Conservation (phyloP, 2,329 filamentous ascomycete genomes). For the Neocucurbitaria cava region DNA sequence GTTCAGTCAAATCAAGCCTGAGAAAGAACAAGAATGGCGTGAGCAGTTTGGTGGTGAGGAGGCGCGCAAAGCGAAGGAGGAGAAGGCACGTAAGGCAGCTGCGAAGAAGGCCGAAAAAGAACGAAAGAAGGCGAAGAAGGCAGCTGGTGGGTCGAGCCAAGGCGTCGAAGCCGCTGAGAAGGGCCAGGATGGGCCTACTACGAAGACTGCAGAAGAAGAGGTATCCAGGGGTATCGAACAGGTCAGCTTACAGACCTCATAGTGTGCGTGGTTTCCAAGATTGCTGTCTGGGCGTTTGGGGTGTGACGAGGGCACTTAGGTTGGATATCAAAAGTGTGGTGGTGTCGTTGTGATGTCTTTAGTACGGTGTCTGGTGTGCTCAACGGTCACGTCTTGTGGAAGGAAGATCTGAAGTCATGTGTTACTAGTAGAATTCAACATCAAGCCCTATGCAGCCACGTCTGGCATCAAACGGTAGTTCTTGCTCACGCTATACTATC, state of each 20-base stretch:
- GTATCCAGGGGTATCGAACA: conserved; percentile 55
- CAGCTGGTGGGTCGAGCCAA: conserved; percentile 70
- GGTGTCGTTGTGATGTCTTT: not conserved
- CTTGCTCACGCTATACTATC: not conserved
- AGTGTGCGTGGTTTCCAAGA: conserved; percentile 11
- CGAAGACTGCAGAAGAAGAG: conserved; percentile 52
- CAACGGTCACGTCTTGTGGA: not conserved
- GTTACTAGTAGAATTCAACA: not conserved
- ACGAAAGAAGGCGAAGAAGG: conserved; percentile 65
- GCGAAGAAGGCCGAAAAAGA: conserved; percentile 70
- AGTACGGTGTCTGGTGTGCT: not conserved
- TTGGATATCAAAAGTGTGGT: conserved; percentile 47
- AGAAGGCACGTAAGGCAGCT: conserved; percentile 66
- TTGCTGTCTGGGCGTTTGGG: not conserved
- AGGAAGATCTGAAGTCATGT: not conserved
- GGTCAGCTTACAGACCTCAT: conserved; percentile 53
- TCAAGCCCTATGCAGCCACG: not conserved
- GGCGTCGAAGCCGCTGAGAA: conserved; percentile 81
- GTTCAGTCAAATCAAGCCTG: conserved; percentile 81
- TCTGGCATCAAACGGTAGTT: not conserved
- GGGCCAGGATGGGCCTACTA: conserved; percentile 59
- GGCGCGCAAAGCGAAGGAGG: conserved; percentile 71
- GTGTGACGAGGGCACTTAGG: not conserved
- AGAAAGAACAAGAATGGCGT: conserved; percentile 85
- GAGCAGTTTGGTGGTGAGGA: conserved; percentile 74